Conservation (phyloP, 129 eudicot species). For the Saussurea involucrata region DNA sequence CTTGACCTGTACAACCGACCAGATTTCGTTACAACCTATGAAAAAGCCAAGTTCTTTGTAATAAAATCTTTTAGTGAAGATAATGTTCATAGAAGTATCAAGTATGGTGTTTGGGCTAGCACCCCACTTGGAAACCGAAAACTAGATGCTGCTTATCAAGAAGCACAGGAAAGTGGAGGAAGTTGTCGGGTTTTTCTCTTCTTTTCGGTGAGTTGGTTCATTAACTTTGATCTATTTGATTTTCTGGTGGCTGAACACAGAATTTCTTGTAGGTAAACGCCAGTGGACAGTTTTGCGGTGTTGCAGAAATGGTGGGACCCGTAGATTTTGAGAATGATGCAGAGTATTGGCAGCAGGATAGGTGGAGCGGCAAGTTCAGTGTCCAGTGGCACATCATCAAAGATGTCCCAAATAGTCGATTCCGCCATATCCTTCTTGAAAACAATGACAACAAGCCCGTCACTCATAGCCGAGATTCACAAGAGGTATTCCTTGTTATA, state of each 20-base stretch:
- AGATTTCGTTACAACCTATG: constrained; percentile 61
- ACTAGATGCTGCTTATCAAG: constrained; percentile 73
- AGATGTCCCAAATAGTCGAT: constrained; percentile 72
- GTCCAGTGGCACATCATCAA: constrained; percentile 79
- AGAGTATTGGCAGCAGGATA: constrained; percentile 81
- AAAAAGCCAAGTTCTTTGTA: constrained; percentile 66
- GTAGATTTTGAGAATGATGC: constrained; percentile 75
- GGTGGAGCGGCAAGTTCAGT: constrained; percentile 88
- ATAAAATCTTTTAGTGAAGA: constrained; percentile 91
- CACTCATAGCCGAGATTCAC: constrained; percentile 88
- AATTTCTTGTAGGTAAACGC: constrained; percentile 58
- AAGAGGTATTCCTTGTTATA: constrained; percentile 49
- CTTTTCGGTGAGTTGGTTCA: constrained; percentile 56
- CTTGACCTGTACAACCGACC: constrained; percentile 45
- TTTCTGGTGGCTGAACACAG: background rate
- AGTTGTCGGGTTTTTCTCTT: constrained; percentile 65
- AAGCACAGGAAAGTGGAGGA: constrained; percentile 50
- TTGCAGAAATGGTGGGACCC: constrained; percentile 79
- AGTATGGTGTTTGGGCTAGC: constrained; percentile 78
- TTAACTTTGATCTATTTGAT: background rate
- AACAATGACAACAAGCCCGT: constrained; percentile 87
- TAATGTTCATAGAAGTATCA: constrained; percentile 80
- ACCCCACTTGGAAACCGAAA: constrained; percentile 80
- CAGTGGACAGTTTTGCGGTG: constrained; percentile 81
- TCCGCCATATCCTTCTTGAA: constrained; percentile 76